Conservation (phyloP, 192 early-diverging fungal genomes). For the Dissophora ornata region DNA sequence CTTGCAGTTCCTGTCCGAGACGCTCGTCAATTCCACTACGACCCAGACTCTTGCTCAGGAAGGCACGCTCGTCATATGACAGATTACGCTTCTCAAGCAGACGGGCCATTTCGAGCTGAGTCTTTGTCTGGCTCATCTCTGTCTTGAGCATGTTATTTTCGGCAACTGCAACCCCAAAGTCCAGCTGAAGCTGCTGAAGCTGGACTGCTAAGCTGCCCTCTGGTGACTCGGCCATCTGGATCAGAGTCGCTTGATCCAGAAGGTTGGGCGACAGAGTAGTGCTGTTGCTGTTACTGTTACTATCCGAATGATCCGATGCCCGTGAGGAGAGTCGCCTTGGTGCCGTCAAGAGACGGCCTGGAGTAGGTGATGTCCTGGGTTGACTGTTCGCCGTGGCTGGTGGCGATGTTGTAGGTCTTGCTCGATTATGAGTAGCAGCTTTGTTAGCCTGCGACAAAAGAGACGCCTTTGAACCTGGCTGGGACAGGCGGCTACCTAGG, state of each 20-base stretch:
- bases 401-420: conserved; percentile 21
- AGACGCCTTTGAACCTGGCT: conserved; percentile 10
- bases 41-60: conserved; percentile 49
- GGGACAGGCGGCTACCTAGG: conserved; percentile 16
- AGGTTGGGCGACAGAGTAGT: conserved; percentile 6
- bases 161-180: conserved; percentile 76
- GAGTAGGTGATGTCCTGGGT: conserved; percentile 31
- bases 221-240: conserved; percentile 41
- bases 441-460: conserved; percentile 5
- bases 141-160: conserved; percentile 80
- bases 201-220: conserved; percentile 30
- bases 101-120: conserved; percentile 64
- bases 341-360: conserved; percentile 22
- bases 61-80: conserved; percentile 47
- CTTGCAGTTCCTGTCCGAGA: conserved; percentile 49
- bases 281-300: conserved; percentile 5
- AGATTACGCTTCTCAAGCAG: conserved; percentile 46
- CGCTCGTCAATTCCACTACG: conserved; percentile 42
- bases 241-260: conserved; percentile 27
- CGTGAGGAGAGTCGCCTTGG: conserved; percentile 32
- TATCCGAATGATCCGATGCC: conserved; percentile 31
- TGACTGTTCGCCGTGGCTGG: conserved; percentile 4
- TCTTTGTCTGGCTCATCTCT: conserved; percentile 75
- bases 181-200: conserved; percentile 69
- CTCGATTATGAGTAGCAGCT: background rate